Conservation (phyloP, 768 basidiomycete species). For the Calocybe gangraenosa region DNA sequence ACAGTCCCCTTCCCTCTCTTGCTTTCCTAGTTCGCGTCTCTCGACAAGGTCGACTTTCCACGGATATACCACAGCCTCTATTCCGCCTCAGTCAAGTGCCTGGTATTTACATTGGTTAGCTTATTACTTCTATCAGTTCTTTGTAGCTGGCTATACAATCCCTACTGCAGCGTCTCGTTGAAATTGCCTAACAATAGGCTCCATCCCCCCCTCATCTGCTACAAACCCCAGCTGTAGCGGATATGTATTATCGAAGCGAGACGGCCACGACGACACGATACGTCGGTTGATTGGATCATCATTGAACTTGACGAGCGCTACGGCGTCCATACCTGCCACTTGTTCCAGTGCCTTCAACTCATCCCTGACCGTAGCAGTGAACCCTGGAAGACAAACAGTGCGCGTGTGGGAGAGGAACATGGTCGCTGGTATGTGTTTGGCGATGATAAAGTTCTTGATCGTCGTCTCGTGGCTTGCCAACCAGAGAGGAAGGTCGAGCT, state of each 20-base stretch:
- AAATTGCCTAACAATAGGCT: constrained; percentile 36
- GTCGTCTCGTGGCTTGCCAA: constrained; percentile 48
- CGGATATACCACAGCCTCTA: no score
- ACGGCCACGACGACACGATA: constrained; percentile 47
- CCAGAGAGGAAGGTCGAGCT: constrained; percentile 47
- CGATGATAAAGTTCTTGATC: constrained; percentile 47
- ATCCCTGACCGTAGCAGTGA: constrained; percentile 51
- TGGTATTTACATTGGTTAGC: no score
- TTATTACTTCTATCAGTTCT: no score
- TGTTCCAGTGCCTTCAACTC: constrained; percentile 49
- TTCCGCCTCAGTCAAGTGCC: no score
- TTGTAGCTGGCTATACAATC: constrained; percentile 4
- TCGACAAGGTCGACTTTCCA: no score
- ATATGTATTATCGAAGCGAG: constrained; percentile 40
- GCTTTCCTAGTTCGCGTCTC: no score
- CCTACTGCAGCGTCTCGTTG: constrained; percentile 22
- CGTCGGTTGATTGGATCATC: constrained; percentile 38
- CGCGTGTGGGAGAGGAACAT: constrained; percentile 41
- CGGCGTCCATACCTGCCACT: constrained; percentile 45
- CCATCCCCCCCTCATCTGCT: constrained; percentile 44
- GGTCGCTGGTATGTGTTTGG: constrained; percentile 40
- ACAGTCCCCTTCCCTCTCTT: no score
- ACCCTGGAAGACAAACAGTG: constrained; percentile 56
- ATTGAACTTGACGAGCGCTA: constrained; percentile 43
- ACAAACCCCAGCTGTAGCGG: constrained; percentile 37